Base-by-base conservation (phyloP, 305 asterid species). In the Solanum hybrid region DNA sequence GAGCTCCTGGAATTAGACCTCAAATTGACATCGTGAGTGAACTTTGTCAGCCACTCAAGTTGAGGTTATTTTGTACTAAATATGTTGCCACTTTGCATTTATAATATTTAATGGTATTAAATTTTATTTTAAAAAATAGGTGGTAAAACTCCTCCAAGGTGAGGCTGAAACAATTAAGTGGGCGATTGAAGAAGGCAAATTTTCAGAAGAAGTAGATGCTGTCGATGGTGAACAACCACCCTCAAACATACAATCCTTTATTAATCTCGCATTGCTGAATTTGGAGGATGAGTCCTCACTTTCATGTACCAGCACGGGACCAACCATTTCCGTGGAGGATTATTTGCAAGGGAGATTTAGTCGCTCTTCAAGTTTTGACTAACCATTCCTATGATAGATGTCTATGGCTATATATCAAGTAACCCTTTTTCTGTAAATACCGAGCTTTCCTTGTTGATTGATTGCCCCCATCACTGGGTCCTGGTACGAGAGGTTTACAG, bases 301-400 rank as follows among this genome's bases (percentile, higher is more conserved):
- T 73, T 95, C 98, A 14, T 86, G 75, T 42, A 93, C 94, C 94
- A 96, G 99, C 92, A 90, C 93, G 3, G 96, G 93, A 87, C 94
- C 92, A 82, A 94, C 92, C 92, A 92, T 93, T 88, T 94, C 97
- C 0, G 97, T 95, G 42, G 97, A 96, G 92, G 97, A 94, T 93
- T 96, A 95, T 90, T 92, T 95, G 87, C 93, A 91, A 18, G 97
- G 97, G 37, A 91, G 98, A 90, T 94, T 95, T 96, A 96, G 97
- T 92, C 94, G 94, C 82, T 94, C 97, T 40, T 94, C 98, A 88
- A 95, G 97, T 94, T 95, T 93, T 80, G 94, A 93, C 69, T 93
- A 92, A 90, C 90, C 24, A 77, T 91, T 76, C 75, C 51, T 42
- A 51, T 87, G 33, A 24, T 42, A 57, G 88, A 85, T 84, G 13